A percentile compares a stretch with the other conserved stretches of the same genome.
phyloP scores from a whole-genome alignment of 129 eudicot genomes.

The Escallonia rubra region DNA sequence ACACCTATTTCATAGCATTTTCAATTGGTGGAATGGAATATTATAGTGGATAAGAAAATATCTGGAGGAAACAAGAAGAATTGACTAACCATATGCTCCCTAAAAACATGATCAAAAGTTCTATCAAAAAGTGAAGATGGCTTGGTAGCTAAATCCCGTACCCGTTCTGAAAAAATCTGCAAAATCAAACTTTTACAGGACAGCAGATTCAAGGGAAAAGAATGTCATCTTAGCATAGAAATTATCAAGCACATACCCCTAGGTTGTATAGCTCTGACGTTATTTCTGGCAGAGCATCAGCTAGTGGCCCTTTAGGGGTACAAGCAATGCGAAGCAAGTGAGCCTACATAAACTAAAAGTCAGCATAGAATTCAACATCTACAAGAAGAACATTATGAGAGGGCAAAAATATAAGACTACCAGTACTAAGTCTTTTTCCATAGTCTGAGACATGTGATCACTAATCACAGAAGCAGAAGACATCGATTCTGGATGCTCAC shows the following conservation, averaged over 20 bases:
- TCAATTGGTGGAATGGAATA: background rate
- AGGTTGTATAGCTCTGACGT: conserved; percentile 75
- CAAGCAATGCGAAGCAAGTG: conserved; percentile 97
- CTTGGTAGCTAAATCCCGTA: conserved; percentile 51
- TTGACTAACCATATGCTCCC: conserved; percentile 53
- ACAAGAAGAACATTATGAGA: conserved; percentile 1
- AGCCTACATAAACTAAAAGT: conserved; percentile 46
- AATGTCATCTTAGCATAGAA: background rate
- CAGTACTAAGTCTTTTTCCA: conserved; percentile 69
- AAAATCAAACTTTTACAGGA: conserved; percentile 22
- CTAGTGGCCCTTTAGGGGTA: conserved; percentile 70
- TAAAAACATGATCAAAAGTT: conserved; percentile 59
- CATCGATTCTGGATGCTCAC: conserved; percentile 35
- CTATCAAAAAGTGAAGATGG: conserved; percentile 53
- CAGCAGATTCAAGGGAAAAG: background rate
- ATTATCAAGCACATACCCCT: conserved; percentile 55
- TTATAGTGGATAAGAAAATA: conserved; percentile 6
- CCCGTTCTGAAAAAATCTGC: conserved; percentile 70
- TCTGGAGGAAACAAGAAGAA: conserved; percentile 5
- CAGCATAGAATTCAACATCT: conserved; percentile 8
- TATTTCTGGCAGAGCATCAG: conserved; percentile 75
- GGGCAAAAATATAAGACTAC: conserved; percentile 20
- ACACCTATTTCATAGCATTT: conserved; percentile 32
- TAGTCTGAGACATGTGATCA: conserved; percentile 47
- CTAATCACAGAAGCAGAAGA: conserved; percentile 40